Evolutionary conservation across 2,329 filamentous ascomycete species (phyloP).

Genomic region (Cladophialophora yegresii): DNA sequence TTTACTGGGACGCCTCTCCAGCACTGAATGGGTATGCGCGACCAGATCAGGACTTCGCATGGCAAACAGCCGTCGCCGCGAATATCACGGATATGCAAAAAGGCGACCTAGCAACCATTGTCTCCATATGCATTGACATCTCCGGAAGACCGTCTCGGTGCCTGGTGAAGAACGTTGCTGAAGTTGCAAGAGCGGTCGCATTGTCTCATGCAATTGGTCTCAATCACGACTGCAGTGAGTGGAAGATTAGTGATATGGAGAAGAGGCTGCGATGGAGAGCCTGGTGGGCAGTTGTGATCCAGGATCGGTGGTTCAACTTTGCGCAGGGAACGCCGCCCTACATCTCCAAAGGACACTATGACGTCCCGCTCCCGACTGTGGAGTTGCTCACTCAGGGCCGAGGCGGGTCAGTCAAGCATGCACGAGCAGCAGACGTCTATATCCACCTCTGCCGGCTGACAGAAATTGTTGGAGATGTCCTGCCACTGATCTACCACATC

Average conservation of each 20-base stretch:
- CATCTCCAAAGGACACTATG: slow-evolving; percentile 56
- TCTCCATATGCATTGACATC: slow-evolving; percentile 60
- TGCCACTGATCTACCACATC: slow-evolving; percentile 51
- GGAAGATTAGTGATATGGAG: slow-evolving; percentile 55
- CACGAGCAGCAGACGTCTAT: slow-evolving; percentile 54
- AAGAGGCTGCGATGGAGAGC: slow-evolving; percentile 55
- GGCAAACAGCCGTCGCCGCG: slow-evolving; percentile 63
- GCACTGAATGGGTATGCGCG: slow-evolving; percentile 50
- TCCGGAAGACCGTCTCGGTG: slow-evolving; percentile 55
- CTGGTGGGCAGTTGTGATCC: slow-evolving; percentile 61
- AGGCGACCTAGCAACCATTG: slow-evolving; percentile 61
- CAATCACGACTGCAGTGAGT: slow-evolving; percentile 57
- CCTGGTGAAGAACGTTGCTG: slow-evolving; percentile 51
- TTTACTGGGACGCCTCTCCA: slow-evolving; percentile 59
- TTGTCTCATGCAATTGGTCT: slow-evolving; percentile 59
- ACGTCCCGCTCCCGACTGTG: slow-evolving; percentile 57
- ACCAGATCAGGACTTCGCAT: slow-evolving; percentile 62
- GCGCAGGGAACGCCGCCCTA: slow-evolving; percentile 59
- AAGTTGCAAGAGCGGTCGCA: slow-evolving; percentile 56
- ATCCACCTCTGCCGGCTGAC: slow-evolving; percentile 56
- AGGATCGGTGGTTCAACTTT: slow-evolving; percentile 60
- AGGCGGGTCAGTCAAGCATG: slow-evolving; percentile 45
- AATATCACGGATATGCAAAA: slow-evolving; percentile 59
- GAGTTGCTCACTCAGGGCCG: slow-evolving; percentile 45
- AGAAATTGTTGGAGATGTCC: slow-evolving; percentile 50